These are phyloP conservation scores for Aspergillus intermedius DNA, from an alignment of 2,329 filamentous ascomycete genomes.

Conservation along the genomic window DNA sequence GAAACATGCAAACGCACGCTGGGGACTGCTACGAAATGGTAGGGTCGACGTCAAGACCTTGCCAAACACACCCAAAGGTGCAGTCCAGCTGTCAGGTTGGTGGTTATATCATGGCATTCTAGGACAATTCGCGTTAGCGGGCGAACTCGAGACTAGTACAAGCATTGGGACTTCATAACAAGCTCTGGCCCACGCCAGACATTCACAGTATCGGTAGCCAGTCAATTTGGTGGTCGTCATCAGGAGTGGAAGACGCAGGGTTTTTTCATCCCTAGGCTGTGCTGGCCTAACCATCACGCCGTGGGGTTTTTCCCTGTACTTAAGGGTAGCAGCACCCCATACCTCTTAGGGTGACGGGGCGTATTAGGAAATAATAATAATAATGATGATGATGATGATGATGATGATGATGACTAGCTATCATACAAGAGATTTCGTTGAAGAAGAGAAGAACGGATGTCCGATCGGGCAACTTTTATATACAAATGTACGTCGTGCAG, in stretches of 20 bases:
- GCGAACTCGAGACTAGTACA: not conserved
- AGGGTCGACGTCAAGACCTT: not conserved
- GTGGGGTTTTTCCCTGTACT: not conserved
- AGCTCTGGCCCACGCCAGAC: not conserved
- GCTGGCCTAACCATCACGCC: not conserved
- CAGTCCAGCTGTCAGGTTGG: not conserved
- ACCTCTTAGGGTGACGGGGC: not conserved
- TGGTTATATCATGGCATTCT: not conserved
- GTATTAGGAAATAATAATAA: not conserved
- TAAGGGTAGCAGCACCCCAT: not conserved
- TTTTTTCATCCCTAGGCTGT: not conserved
- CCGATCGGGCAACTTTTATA: too few relatives aligned
- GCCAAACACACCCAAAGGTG: not conserved
- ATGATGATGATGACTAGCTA: too few relatives aligned
- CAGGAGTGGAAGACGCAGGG: not conserved
- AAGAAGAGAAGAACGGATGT: too few relatives aligned
- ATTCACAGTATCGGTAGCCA: not conserved
- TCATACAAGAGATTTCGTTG: too few relatives aligned
- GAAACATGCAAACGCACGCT: not conserved
- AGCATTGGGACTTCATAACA: not conserved
- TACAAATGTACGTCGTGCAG: too few relatives aligned
- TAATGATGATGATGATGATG: too few relatives aligned
- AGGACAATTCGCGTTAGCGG: not conserved
- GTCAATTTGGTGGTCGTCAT: not conserved
- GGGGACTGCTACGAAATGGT: not conserved